Evolutionary conservation across 345 rosid genomes (phyloP).

Genomic region (Nasturtium officinale): DNA sequence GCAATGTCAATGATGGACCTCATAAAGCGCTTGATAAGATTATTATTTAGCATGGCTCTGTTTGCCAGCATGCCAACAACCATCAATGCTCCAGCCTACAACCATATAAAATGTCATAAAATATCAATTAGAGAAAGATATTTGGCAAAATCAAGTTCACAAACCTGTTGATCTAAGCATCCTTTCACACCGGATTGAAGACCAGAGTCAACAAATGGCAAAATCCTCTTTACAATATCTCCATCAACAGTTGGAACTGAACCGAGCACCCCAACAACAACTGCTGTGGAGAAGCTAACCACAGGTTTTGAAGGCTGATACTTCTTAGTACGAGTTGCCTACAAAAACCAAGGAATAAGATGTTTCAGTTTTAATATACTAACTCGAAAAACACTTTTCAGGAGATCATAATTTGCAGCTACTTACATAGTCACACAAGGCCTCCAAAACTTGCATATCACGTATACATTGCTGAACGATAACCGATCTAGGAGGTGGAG

Average conservation of each 20-base stretch:
- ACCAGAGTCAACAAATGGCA: conserved; percentile 78
- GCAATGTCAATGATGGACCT: conserved; percentile 71
- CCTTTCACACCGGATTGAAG: conserved; percentile 61
- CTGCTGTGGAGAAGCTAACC: conserved; percentile 79
- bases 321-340: conserved; percentile 80
- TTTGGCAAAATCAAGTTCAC: conserved; percentile 15
- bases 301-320: conserved; percentile 61
- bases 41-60: conserved; percentile 65
- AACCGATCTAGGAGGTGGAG: conserved; percentile 80
- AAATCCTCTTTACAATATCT: conserved; percentile 72
- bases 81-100: conserved; percentile 93
- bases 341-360: conserved; percentile 31
- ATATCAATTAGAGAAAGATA: conserved; percentile 6
- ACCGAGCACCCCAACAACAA: conserved; percentile 76
- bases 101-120: conserved; percentile 8
- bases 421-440: conserved; percentile 83
- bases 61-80: conserved; percentile 71
- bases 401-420: neutral
- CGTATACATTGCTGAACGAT: conserved; percentile 87
- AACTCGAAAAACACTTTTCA: conserved; percentile 3
- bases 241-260: conserved; percentile 58
- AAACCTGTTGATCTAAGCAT: conserved; percentile 80
- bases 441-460: conserved; percentile 81
- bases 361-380: conserved; percentile 6
- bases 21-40: conserved; percentile 73